These are phyloP conservation scores for Rhodocollybia butyracea DNA, from an alignment of 768 basidiomycete species.

Conservation along the genomic window DNA sequence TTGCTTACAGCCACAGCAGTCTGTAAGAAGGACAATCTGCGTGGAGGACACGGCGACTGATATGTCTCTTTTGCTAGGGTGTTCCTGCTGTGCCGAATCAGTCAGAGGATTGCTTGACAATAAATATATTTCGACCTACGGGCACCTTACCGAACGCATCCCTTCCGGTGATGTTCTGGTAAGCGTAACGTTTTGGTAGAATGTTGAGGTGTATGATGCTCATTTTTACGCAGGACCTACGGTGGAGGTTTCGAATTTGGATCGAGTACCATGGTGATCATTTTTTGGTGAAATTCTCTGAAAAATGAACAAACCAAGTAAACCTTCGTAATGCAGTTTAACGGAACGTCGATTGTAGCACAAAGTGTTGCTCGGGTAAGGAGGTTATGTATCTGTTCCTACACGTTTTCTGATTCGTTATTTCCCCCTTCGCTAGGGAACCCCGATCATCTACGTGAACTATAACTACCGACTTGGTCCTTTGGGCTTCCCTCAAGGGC, in stretches of 20 bases:
- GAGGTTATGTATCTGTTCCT: not conserved
- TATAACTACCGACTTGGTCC: conserved; percentile 50
- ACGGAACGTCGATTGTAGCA: conserved; percentile 20
- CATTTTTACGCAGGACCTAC: conserved; percentile 26
- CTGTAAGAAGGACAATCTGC: conserved; percentile 17
- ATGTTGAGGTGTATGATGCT: not conserved
- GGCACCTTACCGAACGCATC: not conserved
- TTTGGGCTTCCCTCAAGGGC: conserved; percentile 44
- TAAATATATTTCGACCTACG: conserved; percentile 38
- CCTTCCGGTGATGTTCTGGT: conserved; percentile 8
- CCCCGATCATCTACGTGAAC: conserved; percentile 45
- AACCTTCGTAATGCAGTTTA: too few species aligned
- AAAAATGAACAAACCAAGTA: too few species aligned
- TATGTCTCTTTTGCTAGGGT: not conserved
- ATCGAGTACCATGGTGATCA: conserved; percentile 13
- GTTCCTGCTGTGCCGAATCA: not conserved
- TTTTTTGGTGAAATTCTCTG: too few species aligned
- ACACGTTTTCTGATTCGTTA: not conserved
- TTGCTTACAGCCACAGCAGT: conserved; percentile 27
- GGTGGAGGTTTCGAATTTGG: conserved; percentile 35
- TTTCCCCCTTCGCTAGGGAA: conserved; percentile 20
- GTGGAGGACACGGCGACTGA: not conserved
- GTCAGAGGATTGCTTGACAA: conserved; percentile 37
- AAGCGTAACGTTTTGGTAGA: not conserved
- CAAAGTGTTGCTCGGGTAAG: conserved; percentile 14